These are phyloP conservation scores for Brassica hybrid DNA, from an alignment of 441 rosid genomes.

Conservation along the genomic window DNA sequence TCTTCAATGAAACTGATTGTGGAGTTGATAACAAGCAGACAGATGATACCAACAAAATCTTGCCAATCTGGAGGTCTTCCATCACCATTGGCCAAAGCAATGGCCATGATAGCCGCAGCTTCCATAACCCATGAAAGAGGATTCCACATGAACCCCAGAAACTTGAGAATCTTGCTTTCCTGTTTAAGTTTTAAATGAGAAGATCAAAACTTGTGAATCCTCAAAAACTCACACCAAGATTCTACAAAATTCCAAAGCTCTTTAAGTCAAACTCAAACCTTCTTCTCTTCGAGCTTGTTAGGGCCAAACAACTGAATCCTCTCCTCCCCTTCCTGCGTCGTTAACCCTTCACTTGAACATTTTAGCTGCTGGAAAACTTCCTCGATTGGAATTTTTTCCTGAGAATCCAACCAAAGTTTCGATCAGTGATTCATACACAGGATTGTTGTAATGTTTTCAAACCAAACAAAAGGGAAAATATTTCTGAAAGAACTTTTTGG, in stretches of 20 bases:
- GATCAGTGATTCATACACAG: constrained; percentile 4
- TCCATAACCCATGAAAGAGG: constrained; percentile 99
- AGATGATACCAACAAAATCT: constrained; percentile 87
- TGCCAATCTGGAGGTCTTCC: constrained; percentile 94
- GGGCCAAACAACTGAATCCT: constrained; percentile 57
- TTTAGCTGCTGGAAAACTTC: constrained; percentile 65
- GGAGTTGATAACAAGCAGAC: constrained; percentile 88
- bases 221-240: background rate
- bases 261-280: constrained; percentile 36
- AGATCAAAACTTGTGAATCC: background rate
- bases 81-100: constrained; percentile 85
- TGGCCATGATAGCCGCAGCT: constrained; percentile 92
- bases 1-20: constrained; percentile 96
- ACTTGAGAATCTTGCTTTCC: constrained; percentile 94
- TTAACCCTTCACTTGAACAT: constrained; percentile 60
- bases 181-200: constrained; percentile 36
- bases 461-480: background rate
- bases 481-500: background rate
- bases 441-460: constrained; percentile 4
- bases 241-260: background rate
- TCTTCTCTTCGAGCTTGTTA: constrained; percentile 67
- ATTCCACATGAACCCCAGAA: constrained; percentile 96
- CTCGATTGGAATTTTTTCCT: constrained; percentile 50
- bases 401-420: constrained; percentile 13
- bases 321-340: constrained; percentile 51